Evolutionary conservation across 2,329 filamentous ascomycete genomes (phyloP).

Genomic region (Raffaelea ambrosiae): DNA sequence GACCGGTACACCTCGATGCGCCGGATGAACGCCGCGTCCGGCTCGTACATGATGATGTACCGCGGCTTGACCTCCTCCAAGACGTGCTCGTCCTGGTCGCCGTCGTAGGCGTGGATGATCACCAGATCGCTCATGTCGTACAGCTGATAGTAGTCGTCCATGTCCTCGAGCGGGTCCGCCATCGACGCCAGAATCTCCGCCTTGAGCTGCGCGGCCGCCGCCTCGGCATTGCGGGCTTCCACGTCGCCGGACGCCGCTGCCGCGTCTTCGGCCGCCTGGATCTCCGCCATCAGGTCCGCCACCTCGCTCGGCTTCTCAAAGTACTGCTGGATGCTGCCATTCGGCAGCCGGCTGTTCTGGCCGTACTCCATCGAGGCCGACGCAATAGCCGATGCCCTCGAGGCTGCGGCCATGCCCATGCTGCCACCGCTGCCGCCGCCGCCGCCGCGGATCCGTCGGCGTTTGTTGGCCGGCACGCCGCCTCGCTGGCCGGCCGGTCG

Average conservation of each 20-base stretch:
- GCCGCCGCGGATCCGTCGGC: slow-evolving; percentile 75
- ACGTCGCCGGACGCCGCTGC: slow-evolving; percentile 44
- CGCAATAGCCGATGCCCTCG: slow-evolving; percentile 5
- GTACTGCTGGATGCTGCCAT: slow-evolving; percentile 65
- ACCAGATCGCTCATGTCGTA: slow-evolving; percentile 87
- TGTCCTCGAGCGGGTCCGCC: slow-evolving; percentile 74
- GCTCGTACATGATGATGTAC: slow-evolving; percentile 98
- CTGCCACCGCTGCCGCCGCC: slow-evolving; percentile 41
- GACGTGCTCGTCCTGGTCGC: slow-evolving; percentile 93
- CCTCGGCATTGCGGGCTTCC: slow-evolving; percentile 14
- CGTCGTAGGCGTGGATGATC: slow-evolving; percentile 86
- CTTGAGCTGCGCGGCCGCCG: slow-evolving; percentile 46
- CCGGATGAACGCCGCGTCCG: slow-evolving; percentile 87
- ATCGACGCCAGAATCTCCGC: slow-evolving; percentile 51
- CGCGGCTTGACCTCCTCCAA: slow-evolving; percentile 87
- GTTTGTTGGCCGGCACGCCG: slow-evolving; percentile 72
- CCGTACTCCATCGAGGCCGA: neutral
- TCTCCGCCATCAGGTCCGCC: slow-evolving; percentile 70
- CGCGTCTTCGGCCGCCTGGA: slow-evolving; percentile 65
- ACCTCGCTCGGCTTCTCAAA: slow-evolving; percentile 81
- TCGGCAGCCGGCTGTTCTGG: slow-evolving; percentile 35
- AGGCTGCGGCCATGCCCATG: slow-evolving; percentile 35
- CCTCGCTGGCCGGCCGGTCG: slow-evolving; percentile 38
- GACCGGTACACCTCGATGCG: slow-evolving; percentile 93
- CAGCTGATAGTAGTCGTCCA: slow-evolving; percentile 86